Evolutionary conservation across 2,329 filamentous ascomycete genomes (phyloP).

Genomic region (Cordyceps javanica): DNA sequence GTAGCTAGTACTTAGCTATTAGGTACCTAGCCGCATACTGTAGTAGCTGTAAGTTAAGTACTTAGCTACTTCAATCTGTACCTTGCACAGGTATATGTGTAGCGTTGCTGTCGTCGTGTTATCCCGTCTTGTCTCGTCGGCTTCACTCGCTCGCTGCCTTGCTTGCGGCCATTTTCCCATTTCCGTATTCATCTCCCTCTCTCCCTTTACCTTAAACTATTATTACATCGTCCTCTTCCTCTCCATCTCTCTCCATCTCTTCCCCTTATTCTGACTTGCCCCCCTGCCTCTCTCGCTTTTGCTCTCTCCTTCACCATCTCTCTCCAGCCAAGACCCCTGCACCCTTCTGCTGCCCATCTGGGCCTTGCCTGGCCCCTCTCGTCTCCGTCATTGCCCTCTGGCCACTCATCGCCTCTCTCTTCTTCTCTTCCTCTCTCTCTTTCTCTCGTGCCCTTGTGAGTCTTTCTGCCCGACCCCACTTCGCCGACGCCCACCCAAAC

Average conservation of each 20-base stretch:
- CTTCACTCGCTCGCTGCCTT: not conserved
- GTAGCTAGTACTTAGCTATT: too few relatives aligned
- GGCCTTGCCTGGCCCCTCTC: not conserved
- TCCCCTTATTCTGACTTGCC: too few relatives aligned
- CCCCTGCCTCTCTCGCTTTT: too few relatives aligned
- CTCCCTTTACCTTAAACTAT: not conserved
- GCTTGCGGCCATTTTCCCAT: not conserved
- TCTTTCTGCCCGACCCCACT: slow-evolving; percentile 12
- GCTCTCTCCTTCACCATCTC: not conserved
- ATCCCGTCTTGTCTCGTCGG: not conserved
- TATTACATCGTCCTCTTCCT: too few relatives aligned
- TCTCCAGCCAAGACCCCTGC: not conserved
- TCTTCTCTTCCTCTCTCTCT: not conserved
- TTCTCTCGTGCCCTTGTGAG: not conserved
- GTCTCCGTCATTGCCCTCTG: not conserved
- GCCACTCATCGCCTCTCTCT: too few relatives aligned
- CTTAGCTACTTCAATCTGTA: too few relatives aligned
- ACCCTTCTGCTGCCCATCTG: not conserved
- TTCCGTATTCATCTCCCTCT: not conserved
- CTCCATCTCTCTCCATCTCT: not conserved
- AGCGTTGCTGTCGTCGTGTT: not conserved
- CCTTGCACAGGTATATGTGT: too few relatives aligned
- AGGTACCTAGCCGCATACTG: too few relatives aligned
- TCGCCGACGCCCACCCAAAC: slow-evolving; percentile 2
- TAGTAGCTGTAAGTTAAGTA: too few relatives aligned